These are phyloP conservation scores for Cyanidium caldarium DNA, from an alignment of 23 red algal genomes.

Conservation along the genomic window DNA sequence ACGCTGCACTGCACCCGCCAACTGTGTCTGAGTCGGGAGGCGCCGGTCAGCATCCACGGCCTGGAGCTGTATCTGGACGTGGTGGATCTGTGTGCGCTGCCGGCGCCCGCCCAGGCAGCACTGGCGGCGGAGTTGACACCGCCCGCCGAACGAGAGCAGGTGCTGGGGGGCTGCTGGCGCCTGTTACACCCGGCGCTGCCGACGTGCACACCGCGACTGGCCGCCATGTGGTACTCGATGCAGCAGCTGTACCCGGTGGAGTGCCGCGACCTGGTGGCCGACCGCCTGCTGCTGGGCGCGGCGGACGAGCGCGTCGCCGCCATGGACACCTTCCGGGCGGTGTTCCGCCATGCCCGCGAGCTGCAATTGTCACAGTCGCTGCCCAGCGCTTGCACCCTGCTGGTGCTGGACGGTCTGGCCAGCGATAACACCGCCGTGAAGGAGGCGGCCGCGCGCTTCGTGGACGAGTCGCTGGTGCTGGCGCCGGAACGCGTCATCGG, in stretches of 20 bases:
- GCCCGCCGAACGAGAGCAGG: background rate
- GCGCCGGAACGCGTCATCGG: background rate
- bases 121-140: background rate
- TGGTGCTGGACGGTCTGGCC: background rate
- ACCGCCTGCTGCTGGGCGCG: background rate
- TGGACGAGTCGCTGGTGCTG: background rate
- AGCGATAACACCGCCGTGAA: background rate
- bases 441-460: background rate
- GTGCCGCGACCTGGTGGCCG: background rate
- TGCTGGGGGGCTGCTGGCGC: background rate
- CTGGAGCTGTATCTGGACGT: background rate
- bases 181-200: background rate
- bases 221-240: slow-evolving; percentile 1
- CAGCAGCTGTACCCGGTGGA: background rate
- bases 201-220: background rate
- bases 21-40: no score
- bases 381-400: background rate
- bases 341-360: background rate
- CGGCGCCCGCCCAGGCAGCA: background rate
- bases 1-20: no score
- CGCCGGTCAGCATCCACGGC: background rate
- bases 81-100: background rate
- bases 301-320: background rate
- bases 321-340: background rate
- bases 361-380: background rate